Percentiles rank a stretch among this genome's conserved stretches.
These are phyloP conservation scores for Wickerhamomyces hampshirensis DNA, from an alignment of 805 yeast species.

Conservation along the genomic window DNA sequence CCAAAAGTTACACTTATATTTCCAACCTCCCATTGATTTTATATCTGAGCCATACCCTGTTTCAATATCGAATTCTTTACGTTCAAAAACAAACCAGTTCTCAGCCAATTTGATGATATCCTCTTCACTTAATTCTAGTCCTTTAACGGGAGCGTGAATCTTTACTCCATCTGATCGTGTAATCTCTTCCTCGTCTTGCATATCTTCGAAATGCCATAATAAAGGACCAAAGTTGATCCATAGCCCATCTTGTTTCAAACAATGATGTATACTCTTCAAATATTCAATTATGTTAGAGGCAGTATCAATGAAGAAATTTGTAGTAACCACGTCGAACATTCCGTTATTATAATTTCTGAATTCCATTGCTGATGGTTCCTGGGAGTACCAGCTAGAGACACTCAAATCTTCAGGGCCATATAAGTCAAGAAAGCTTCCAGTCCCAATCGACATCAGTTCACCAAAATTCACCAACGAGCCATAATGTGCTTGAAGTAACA, in stretches of 20 bases:
- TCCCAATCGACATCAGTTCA: constrained; percentile 62
- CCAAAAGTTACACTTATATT: constrained; percentile 67
- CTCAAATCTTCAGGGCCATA: constrained; percentile 44
- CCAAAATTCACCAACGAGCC: constrained; percentile 36
- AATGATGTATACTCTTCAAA: constrained; percentile 41
- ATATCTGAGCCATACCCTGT: constrained; percentile 52
- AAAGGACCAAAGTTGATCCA: constrained; percentile 71
- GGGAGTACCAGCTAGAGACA: constrained; percentile 13
- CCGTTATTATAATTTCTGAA: constrained; percentile 37
- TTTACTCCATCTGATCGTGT: constrained; percentile 17
- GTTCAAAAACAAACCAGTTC: constrained; percentile 46
- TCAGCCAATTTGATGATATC: constrained; percentile 46
- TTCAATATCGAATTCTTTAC: constrained; percentile 38
- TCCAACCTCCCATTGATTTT: constrained; percentile 46
- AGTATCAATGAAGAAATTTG: constrained; percentile 63
- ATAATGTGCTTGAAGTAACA: constrained; percentile 26
- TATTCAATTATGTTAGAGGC: constrained; percentile 57
- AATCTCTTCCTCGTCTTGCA: constrained; percentile 27
- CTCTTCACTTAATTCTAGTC: constrained; percentile 55
- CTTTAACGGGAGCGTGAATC: constrained; percentile 36
- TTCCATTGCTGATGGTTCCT: constrained; percentile 33
- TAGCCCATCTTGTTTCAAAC: constrained; percentile 39
- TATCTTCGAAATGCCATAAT: constrained; percentile 67
- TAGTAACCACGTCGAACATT: constrained; percentile 42
- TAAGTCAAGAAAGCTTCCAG: constrained; percentile 68